Conservation (phyloP, 2,329 filamentous ascomycete species). For the Cladophialophora yegresii region DNA sequence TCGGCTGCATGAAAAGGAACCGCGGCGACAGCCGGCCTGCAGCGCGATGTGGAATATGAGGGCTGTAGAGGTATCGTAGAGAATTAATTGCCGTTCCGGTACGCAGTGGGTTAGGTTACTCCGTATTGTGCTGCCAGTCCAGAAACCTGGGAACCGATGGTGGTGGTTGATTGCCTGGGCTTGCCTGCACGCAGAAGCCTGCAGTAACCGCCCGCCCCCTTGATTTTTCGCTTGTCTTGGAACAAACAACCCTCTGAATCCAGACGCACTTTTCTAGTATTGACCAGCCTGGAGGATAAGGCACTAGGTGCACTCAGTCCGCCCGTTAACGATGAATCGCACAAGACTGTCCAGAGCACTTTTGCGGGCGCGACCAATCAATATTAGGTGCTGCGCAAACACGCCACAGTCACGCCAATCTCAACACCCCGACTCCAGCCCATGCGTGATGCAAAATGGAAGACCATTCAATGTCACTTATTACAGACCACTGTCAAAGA, state of each 20-base stretch:
- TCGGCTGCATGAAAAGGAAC: constrained; percentile 26
- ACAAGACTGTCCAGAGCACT: constrained; percentile 23
- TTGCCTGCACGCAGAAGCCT: constrained; percentile 12
- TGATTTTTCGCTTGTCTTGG: background rate
- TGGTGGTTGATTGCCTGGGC: constrained; percentile 5
- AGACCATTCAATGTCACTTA: constrained; percentile 33
- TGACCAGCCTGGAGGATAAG: constrained; percentile 26
- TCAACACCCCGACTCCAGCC: constrained; percentile 34
- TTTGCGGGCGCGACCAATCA: constrained; percentile 21
- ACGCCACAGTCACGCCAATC: constrained; percentile 36
- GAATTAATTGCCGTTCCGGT: constrained; percentile 20
- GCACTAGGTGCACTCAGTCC: constrained; percentile 29
- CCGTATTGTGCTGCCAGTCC: constrained; percentile 12
- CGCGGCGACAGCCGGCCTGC: constrained; percentile 16
- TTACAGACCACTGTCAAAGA: constrained; percentile 32
- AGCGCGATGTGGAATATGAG: constrained; percentile 13
- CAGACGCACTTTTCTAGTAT: constrained; percentile 24
- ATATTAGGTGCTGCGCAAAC: constrained; percentile 34
- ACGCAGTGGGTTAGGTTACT: constrained; percentile 3
- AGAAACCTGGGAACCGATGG: constrained; percentile 6
- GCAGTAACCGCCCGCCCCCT: constrained; percentile 4
- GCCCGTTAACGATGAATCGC: constrained; percentile 24
- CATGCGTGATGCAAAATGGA: constrained; percentile 31
- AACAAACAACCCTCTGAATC: constrained; percentile 13
- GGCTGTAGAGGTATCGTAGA: constrained; percentile 21